Percentiles rank a stretch among this genome's conserved stretches.
phyloP scores from a whole-genome alignment of 495 filamentous ascomycete species.

The Bacidia rubella region DNA sequence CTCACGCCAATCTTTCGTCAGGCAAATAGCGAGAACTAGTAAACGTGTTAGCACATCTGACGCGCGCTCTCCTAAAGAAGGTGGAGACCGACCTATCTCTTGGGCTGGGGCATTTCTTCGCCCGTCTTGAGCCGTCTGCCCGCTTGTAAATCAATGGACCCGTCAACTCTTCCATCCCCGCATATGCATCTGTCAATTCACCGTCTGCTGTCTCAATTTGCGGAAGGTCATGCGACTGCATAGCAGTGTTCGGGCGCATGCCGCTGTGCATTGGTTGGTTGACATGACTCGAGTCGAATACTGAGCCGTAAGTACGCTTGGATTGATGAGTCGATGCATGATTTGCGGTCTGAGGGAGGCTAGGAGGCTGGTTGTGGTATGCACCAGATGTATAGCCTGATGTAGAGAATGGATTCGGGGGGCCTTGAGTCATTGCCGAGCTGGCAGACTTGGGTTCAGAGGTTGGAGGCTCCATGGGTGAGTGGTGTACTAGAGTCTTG shows the following conservation, averaged over 20 bases:
- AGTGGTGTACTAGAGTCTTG: not conserved
- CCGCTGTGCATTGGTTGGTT: slow-evolving; percentile 13
- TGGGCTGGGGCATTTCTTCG: slow-evolving; percentile 19
- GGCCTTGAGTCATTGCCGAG: not conserved
- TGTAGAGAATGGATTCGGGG: not conserved
- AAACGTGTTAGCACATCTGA: not conserved
- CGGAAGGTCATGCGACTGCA: slow-evolving; percentile 13
- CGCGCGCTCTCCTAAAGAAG: not conserved
- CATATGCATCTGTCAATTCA: slow-evolving; percentile 11
- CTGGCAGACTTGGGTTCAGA: not conserved
- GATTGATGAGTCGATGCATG: not conserved
- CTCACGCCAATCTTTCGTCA: not conserved
- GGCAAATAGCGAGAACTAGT: not conserved
- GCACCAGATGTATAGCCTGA: not conserved
- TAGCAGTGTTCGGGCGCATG: slow-evolving; percentile 13
- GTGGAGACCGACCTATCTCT: not conserved
- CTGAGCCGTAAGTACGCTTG: slow-evolving; percentile 13
- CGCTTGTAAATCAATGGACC: slow-evolving; percentile 16
- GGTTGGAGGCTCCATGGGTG: not conserved
- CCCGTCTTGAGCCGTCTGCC: slow-evolving; percentile 16
- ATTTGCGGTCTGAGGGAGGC: not conserved
- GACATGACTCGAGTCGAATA: slow-evolving; percentile 13
- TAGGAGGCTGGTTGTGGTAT: not conserved
- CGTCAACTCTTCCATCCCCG: slow-evolving; percentile 11
- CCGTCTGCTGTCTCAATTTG: slow-evolving; percentile 18